Evolutionary conservation across 352 stramenopile genomes (phyloP).

Genomic region (Pythium plurisporium): DNA sequence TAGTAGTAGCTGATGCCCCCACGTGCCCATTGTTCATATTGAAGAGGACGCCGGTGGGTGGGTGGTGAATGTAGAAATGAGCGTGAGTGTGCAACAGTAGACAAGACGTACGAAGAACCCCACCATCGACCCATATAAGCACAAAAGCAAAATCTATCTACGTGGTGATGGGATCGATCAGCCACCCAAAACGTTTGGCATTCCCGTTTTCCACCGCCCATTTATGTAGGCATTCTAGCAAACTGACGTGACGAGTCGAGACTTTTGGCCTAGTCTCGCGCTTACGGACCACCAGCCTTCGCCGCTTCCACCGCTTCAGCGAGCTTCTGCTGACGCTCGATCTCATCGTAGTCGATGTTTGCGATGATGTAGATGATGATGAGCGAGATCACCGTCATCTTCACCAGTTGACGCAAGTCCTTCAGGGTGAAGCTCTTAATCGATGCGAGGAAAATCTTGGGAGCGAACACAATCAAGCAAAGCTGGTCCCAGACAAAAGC

Average conservation of each 20-base stretch:
- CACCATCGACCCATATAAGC: not conserved
- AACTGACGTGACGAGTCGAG: too few relatives aligned
- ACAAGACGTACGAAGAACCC: not conserved
- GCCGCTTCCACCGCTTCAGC: slow-evolving; percentile 36
- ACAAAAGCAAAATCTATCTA: slow-evolving; percentile 15
- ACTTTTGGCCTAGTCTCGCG: too few relatives aligned
- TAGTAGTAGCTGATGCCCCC: too few relatives aligned
- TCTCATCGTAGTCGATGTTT: slow-evolving; percentile 89
- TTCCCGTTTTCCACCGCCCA: too few relatives aligned
- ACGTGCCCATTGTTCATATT: too few relatives aligned
- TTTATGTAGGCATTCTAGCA: too few relatives aligned
- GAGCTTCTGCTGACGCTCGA: slow-evolving; percentile 84
- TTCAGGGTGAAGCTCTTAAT: slow-evolving; percentile 70
- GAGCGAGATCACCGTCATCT: slow-evolving; percentile 81
- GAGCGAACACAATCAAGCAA: slow-evolving; percentile 79
- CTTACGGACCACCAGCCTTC: slow-evolving; percentile 8
- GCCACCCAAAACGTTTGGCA: too few relatives aligned
- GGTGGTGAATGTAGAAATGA: slow-evolving; percentile 1
- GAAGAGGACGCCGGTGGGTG: not conserved
- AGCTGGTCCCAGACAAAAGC: slow-evolving; percentile 86
- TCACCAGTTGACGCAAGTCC: slow-evolving; percentile 76
- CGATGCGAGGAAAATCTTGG: slow-evolving; percentile 83
- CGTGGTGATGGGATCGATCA: not conserved
- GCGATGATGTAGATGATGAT: slow-evolving; percentile 83
- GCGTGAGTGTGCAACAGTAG: slow-evolving; percentile 2